Evolutionary conservation across 495 filamentous ascomycete species (phyloP).

Genomic region (Aspergillus ostianus): DNA sequence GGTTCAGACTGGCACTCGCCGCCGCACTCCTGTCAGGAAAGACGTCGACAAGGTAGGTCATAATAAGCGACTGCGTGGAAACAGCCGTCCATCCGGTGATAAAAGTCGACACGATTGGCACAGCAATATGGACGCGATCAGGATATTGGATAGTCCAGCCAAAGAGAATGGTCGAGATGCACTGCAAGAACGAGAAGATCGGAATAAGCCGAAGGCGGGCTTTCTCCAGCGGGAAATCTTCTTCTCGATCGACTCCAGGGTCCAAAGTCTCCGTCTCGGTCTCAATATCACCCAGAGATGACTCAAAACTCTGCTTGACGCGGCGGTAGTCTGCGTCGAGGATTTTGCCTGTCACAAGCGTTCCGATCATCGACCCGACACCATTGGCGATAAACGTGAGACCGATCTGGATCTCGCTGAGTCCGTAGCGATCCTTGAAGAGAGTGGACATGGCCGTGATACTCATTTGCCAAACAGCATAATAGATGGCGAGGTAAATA

Average conservation of each 20-base stretch:
- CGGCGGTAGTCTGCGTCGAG: conserved; percentile 41
- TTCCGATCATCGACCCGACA: conserved; percentile 49
- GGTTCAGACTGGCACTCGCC: conserved; percentile 65
- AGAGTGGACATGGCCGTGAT: conserved; percentile 54
- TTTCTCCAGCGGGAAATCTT: conserved; percentile 47
- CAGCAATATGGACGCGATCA: conserved; percentile 42
- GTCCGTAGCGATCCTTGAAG: conserved; percentile 41
- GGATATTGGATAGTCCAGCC: conserved; percentile 58
- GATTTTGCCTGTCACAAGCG: conserved; percentile 44
- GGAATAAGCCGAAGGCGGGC: conserved; percentile 46
- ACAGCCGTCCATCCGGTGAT: conserved; percentile 58
- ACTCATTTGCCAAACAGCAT: conserved; percentile 57
- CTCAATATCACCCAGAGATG: conserved; percentile 12
- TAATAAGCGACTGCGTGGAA: conserved; percentile 40
- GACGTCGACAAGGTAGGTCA: conserved; percentile 57
- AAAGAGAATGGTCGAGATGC: conserved; percentile 47
- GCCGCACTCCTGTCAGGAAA: conserved; percentile 57
- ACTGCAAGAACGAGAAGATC: conserved; percentile 38
- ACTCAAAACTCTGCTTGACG: conserved; percentile 31
- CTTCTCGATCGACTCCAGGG: background rate
- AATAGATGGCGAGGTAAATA: conserved; percentile 49
- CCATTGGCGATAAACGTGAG: conserved; percentile 53
- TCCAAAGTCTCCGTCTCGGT: background rate
- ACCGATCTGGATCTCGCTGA: conserved; percentile 47
- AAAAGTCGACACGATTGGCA: conserved; percentile 56